Evolutionary conservation across 1,284 basidiomycete genomes (phyloP).

Genomic region (Athelia psychrophila): DNA sequence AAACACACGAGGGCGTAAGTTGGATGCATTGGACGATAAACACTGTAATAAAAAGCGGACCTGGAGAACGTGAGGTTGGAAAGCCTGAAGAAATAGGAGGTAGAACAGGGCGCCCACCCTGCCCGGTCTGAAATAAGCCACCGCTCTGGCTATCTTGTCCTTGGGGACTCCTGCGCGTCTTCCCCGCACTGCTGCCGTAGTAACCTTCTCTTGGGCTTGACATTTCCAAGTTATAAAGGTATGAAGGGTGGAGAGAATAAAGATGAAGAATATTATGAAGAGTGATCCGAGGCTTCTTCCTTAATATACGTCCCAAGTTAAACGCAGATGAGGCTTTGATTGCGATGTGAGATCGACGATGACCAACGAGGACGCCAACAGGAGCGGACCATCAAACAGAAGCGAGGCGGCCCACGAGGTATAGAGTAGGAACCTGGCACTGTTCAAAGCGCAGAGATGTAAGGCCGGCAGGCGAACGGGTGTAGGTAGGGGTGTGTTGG

Average conservation of each 20-base stretch:
- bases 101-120: slow-evolving; percentile 84
- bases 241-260: slow-evolving; percentile 37
- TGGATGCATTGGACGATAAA: slow-evolving; percentile 49
- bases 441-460: slow-evolving; percentile 24
- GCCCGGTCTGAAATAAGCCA: slow-evolving; percentile 69
- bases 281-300: slow-evolving; percentile 37
- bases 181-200: slow-evolving; percentile 47
- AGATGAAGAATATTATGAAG: slow-evolving; percentile 51
- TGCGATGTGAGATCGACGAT: slow-evolving; percentile 18
- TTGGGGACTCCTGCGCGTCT: slow-evolving; percentile 59
- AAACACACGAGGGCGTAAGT: slow-evolving; percentile 43
- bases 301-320: slow-evolving; percentile 45
- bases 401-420: slow-evolving; percentile 52
- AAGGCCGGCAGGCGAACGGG: slow-evolving; percentile 28
- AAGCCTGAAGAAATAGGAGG: slow-evolving; percentile 80
- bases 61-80: slow-evolving; percentile 85
- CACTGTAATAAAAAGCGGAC: slow-evolving; percentile 63
- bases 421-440: slow-evolving; percentile 32
- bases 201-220: slow-evolving; percentile 59
- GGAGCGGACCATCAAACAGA: slow-evolving; percentile 38
- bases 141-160: slow-evolving; percentile 51
- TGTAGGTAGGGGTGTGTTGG: slow-evolving; percentile 21
- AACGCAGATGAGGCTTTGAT: slow-evolving; percentile 29
- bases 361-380: slow-evolving; percentile 38
- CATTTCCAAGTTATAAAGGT: slow-evolving; percentile 54